Evolutionary conservation across 148 eudicot species (phyloP), one percentile per base, ranked within the genome.

Genomic region (Pharnaceum exiguum): DNA sequence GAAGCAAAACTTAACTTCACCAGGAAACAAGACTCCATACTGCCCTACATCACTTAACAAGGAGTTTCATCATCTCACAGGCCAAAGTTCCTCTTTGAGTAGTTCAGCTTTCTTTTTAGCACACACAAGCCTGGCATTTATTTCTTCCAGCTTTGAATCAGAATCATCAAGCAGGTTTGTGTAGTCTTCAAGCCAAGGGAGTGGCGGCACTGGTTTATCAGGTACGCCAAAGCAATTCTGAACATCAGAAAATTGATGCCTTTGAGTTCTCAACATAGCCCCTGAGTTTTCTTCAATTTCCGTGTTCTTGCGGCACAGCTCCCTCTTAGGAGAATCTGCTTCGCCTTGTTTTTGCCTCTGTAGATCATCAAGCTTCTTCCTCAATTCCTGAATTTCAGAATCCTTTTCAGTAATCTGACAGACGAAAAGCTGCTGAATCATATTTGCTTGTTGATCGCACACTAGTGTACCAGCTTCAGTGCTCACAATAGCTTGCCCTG

Each of bases 91-190:
- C 61, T 68, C 68, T 54, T 8, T 79, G 35, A 73, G 43, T 58
- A 66, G 52, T 91, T 88, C 65, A 86, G 82, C 63, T 83, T 57
- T 44, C 59, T 64, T 73, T 77, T 62, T 67, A 22, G n/a, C n/a
- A 2, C 72, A 69, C 16, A n/a, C n/a, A n/a, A n/a, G n/a, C 46
- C 87, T 56, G 51, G 82, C 78, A 86, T 96, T 21, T 86, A 43
- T 61, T 89, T 86, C 51, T 53, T 65, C 26, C 67, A 53, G 29
- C 81, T 89, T 70, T 84, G 64, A 24, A 94, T 82, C 13, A 89
- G 71, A 48, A 95, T 96, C 57, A 72, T 15, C 96, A 95, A 39
- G 79, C 95, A 71, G 89, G 95, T 70, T 58, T 83, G 72, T 94
- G 89, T 3, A 75, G 49, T n/a, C n/a, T n/a, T n/a, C n/a, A n/a